phyloP scores from a whole-genome alignment of 2,329 filamentous ascomycete species.

The Pezicula neosporulosa region DNA sequence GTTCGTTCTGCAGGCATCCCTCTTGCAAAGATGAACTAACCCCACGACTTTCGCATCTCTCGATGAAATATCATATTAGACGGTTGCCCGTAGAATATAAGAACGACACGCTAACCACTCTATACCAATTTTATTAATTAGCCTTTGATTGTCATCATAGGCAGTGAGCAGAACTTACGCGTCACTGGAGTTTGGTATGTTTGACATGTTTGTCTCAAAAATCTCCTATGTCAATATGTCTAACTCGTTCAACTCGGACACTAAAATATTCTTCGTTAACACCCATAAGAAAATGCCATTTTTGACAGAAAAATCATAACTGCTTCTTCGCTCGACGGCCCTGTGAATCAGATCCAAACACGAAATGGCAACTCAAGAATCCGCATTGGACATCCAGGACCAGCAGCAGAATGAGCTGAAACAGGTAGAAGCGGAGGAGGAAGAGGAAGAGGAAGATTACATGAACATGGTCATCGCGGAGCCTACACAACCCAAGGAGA shows the following conservation, averaged over 20 bases:
- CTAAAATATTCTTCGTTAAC: not conserved
- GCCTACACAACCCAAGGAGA: conserved; percentile 40
- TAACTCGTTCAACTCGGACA: not conserved
- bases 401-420: conserved; percentile 77
- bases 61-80: conserved; percentile 23
- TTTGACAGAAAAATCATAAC: not conserved
- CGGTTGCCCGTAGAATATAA: conserved; percentile 27
- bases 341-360: not conserved
- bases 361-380: conserved; percentile 16
- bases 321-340: not conserved
- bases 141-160: conserved; percentile 5
- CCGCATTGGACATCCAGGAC: conserved; percentile 4
- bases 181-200: conserved; percentile 21
- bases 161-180: conserved; percentile 9
- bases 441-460: conserved; percentile 88
- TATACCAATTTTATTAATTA: conserved; percentile 20
- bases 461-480: conserved; percentile 93
- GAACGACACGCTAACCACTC: conserved; percentile 36
- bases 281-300: not conserved
- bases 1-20: not conserved
- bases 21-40: not conserved
- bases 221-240: conserved; percentile 17
- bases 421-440: conserved; percentile 21
- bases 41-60: conserved; percentile 36
- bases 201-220: conserved; percentile 23